Evolutionary conservation across 257 asterid species (phyloP).

Genomic region (Nicotiana attenuata): DNA sequence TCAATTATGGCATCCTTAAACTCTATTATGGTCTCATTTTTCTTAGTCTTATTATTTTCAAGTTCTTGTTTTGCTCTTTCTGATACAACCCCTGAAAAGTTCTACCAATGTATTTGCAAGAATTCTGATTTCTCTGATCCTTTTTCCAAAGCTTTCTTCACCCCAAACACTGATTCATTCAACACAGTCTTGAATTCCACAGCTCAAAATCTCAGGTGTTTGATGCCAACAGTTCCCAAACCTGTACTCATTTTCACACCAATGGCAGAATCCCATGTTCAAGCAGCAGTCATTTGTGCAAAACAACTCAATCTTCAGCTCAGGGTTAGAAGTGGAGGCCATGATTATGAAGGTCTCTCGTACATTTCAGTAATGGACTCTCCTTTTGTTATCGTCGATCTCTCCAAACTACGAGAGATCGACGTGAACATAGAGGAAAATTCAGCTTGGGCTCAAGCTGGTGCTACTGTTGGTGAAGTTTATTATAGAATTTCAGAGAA

Average conservation of each 20-base stretch:
- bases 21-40: neutral
- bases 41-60: neutral
- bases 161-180: neutral
- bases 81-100: neutral
- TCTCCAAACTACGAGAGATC: neutral
- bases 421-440: neutral
- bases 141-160: neutral
- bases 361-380: conserved; percentile 1
- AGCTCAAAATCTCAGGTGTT: conserved; percentile 8
- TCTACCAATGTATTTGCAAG: neutral
- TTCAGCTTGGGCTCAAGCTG: neutral
- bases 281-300: neutral
- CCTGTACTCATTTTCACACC: neutral
- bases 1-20: neutral
- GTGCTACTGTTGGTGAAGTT: conserved; percentile 9
- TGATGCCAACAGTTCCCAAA: neutral
- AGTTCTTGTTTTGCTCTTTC: neutral
- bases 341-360: conserved; percentile 1
- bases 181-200: neutral
- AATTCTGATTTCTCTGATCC: neutral
- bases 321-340: conserved; percentile 8
- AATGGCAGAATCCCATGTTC: neutral
- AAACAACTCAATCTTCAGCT: neutral
- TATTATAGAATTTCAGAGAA: conserved; percentile 10
- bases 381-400: neutral